Conservation (phyloP, 352 stramenopile genomes). For the Globisporangium heterothallicum region DNA sequence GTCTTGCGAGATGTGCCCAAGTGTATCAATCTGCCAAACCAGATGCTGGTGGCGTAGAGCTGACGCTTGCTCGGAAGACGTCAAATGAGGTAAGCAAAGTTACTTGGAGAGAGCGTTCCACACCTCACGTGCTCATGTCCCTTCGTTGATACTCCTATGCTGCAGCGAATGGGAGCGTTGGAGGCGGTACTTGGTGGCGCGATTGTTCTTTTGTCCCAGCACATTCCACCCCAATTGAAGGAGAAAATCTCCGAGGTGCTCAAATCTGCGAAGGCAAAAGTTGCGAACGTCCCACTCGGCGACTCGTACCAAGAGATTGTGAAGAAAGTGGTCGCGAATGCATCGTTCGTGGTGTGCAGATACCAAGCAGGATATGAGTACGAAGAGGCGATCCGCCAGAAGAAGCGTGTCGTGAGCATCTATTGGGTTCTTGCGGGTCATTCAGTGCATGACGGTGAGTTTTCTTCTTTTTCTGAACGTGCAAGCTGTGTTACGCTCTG, state of each 20-base stretch:
- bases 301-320: conserved; percentile 76
- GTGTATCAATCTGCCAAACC: conserved; percentile 39
- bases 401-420: conserved; percentile 72
- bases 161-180: conserved; percentile 47
- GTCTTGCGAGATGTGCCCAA: conserved; percentile 29
- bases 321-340: conserved; percentile 69
- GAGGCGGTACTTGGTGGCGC: conserved; percentile 41
- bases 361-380: conserved; percentile 82
- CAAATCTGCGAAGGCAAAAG: conserved; percentile 67
- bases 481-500: not conserved
- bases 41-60: conserved; percentile 30
- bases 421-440: conserved; percentile 72
- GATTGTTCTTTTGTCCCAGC: conserved; percentile 71
- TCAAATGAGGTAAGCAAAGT: conserved; percentile 31
- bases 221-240: conserved; percentile 61
- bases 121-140: too few species aligned
- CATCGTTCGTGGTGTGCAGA: conserved; percentile 75
- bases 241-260: conserved; percentile 61
- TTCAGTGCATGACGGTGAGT: conserved; percentile 14
- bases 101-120: conserved; percentile 1
- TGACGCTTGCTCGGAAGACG: conserved; percentile 41
- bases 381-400: conserved; percentile 59
- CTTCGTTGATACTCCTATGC: not conserved
- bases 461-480: not conserved
- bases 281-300: conserved; percentile 67